phyloP scores from a whole-genome alignment of 371 early-diverging fungal genomes.

The Rhizopus stolonifer region DNA sequence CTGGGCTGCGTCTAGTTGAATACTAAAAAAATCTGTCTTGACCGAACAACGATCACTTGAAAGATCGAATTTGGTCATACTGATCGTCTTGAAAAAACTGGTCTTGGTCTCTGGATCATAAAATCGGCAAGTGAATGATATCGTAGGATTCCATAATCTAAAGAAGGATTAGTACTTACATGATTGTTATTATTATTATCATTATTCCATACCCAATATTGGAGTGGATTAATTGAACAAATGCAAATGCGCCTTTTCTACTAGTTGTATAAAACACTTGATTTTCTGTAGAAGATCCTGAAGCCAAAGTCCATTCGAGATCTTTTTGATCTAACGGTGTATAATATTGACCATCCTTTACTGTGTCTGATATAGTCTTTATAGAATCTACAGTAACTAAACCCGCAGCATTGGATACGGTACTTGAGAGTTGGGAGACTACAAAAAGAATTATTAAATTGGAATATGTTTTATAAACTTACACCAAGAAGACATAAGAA shows the following conservation, averaged over 20 bases:
- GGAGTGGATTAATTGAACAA: constrained; percentile 86
- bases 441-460: background rate
- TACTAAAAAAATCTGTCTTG: constrained; percentile 66
- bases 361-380: constrained; percentile 55
- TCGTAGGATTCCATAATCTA: constrained; percentile 58
- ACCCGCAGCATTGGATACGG: constrained; percentile 47
- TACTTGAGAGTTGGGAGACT: constrained; percentile 53
- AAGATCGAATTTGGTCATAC: constrained; percentile 64
- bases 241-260: constrained; percentile 71
- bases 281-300: constrained; percentile 83
- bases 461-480: too few relatives aligned
- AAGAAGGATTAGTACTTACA: background rate
- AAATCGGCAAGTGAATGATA: constrained; percentile 79
- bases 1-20: constrained; percentile 54
- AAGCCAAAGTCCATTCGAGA: constrained; percentile 70
- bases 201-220: constrained; percentile 82
- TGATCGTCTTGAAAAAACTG: constrained; percentile 71
- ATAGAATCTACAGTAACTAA: constrained; percentile 35
- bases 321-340: constrained; percentile 61
- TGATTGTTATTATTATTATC: too few relatives aligned
- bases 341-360: constrained; percentile 56
- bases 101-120: constrained; percentile 64
- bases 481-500: too few relatives aligned
- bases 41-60: constrained; percentile 72
- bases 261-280: constrained; percentile 85